These are phyloP conservation scores for Chalciporus sphaerocephalus DNA, from an alignment of 768 basidiomycete species.

Conservation along the genomic window DNA sequence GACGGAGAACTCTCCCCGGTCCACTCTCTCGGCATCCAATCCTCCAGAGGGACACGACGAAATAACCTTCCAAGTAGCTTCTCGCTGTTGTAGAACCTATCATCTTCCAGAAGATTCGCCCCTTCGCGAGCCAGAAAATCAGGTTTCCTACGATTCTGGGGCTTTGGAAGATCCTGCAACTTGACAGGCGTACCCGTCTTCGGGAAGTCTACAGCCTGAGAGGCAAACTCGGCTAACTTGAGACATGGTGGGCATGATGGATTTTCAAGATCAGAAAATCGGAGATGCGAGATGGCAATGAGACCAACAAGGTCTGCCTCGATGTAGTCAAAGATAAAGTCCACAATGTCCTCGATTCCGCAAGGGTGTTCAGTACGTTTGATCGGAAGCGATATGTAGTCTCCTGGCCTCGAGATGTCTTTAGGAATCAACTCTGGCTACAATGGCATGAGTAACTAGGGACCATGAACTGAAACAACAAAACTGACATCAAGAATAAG, in stretches of 20 bases:
- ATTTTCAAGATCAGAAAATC: slow-evolving; percentile 39
- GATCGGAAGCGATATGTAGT: slow-evolving; percentile 35
- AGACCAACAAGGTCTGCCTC: slow-evolving; percentile 38
- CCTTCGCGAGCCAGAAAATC: slow-evolving; percentile 45
- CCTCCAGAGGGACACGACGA: slow-evolving; percentile 39
- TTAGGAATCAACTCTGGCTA: slow-evolving; percentile 32
- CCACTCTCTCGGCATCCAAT: slow-evolving; percentile 30
- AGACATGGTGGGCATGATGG: slow-evolving; percentile 36
- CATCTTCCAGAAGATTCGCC: slow-evolving; percentile 19
- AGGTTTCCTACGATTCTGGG: slow-evolving; percentile 27
- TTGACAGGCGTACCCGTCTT: slow-evolving; percentile 43
- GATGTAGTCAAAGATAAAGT: slow-evolving; percentile 46
- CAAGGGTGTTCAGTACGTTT: slow-evolving; percentile 32
- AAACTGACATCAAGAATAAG: slow-evolving; percentile 40
- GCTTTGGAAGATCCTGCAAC: slow-evolving; percentile 33
- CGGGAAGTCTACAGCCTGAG: slow-evolving; percentile 46
- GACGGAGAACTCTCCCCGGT: slow-evolving; percentile 18
- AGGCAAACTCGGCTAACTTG: slow-evolving; percentile 41
- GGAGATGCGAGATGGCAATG: slow-evolving; percentile 41
- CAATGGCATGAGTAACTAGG: slow-evolving; percentile 7
- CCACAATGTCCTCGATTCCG: slow-evolving; percentile 40
- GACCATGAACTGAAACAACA: neutral
- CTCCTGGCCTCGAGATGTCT: slow-evolving; percentile 29
- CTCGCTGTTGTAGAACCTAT: slow-evolving; percentile 36
- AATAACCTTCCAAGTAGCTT: slow-evolving; percentile 44